Percentiles rank a stretch among this genome's conserved stretches.
Conservation (phyloP, 228 moss, liverwort and hornwort genomes). For the Sphagnum magellanicum region DNA sequence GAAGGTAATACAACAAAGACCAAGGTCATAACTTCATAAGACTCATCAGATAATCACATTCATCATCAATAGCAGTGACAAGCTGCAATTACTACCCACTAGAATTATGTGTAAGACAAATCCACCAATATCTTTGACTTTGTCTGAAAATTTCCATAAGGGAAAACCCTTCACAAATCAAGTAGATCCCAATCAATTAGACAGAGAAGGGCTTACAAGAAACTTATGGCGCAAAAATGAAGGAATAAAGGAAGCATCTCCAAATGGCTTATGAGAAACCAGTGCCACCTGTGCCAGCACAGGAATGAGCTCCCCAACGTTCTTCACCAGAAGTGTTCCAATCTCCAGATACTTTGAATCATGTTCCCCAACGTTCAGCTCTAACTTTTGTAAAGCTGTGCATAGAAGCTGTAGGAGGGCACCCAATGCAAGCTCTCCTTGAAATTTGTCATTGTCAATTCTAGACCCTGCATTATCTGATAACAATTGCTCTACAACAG, state of each 20-base stretch:
- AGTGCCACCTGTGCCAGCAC: slow-evolving; percentile 27
- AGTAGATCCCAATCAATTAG: too few relatives aligned
- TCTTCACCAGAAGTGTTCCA: slow-evolving; percentile 20
- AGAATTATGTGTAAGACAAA: too few relatives aligned
- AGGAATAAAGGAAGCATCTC: slow-evolving; percentile 19
- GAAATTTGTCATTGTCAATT: neutral
- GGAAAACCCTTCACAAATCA: too few relatives aligned
- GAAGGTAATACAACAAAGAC: neutral
- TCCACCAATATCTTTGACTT: too few relatives aligned
- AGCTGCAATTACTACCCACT: too few relatives aligned
- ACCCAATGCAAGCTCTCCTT: slow-evolving; percentile 34
- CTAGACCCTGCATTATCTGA: neutral
- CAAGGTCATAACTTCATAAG: too few relatives aligned
- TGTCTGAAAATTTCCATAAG: too few relatives aligned
- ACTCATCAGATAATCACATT: too few relatives aligned
- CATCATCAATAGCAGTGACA: too few relatives aligned
- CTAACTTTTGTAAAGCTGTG: slow-evolving; percentile 16
- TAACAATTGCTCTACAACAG: slow-evolving; percentile 15
- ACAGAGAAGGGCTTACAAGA: slow-evolving; percentile 14
- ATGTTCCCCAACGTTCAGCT: slow-evolving; percentile 9
- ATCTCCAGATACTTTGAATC: slow-evolving; percentile 3
- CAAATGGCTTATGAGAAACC: slow-evolving; percentile 23
- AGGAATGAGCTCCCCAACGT: slow-evolving; percentile 28
- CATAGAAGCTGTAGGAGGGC: slow-evolving; percentile 37
- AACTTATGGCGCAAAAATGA: slow-evolving; percentile 41